Evolutionary conservation across 768 basidiomycete genomes (phyloP).

Genomic region (Pleurotus pulmonarius): DNA sequence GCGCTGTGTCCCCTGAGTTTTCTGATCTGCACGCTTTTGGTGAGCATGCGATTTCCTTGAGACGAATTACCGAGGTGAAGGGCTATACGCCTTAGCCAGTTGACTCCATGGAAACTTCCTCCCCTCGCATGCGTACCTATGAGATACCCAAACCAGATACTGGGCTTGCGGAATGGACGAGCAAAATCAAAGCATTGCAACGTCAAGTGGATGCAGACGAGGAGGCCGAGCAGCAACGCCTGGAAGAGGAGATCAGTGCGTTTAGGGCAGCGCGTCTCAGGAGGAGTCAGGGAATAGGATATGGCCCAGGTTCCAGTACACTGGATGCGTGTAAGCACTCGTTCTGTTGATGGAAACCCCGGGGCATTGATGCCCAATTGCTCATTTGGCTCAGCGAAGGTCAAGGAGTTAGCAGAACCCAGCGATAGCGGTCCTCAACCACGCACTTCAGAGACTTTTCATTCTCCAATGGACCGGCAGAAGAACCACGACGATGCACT

Average conservation of each 20-base stretch:
- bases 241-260: slow-evolving; percentile 63
- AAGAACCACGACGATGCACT: slow-evolving; percentile 41
- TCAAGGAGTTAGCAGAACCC: slow-evolving; percentile 18
- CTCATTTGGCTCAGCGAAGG: slow-evolving; percentile 12
- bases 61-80: not conserved
- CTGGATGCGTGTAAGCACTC: slow-evolving; percentile 42
- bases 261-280: slow-evolving; percentile 46
- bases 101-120: slow-evolving; percentile 5
- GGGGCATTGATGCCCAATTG: not conserved
- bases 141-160: slow-evolving; percentile 55
- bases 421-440: slow-evolving; percentile 14
- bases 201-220: slow-evolving; percentile 80
- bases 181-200: slow-evolving; percentile 75
- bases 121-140: slow-evolving; percentile 16
- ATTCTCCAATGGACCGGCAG: slow-evolving; percentile 27
- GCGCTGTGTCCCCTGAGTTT: too few species aligned
- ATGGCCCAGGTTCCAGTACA: slow-evolving; percentile 27
- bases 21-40: not conserved
- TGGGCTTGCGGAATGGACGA: slow-evolving; percentile 79
- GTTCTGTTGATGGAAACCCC: slow-evolving; percentile 6
- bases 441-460: slow-evolving; percentile 9
- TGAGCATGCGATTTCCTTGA: too few species aligned
- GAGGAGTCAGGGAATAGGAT: slow-evolving; percentile 39
- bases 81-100: not conserved
- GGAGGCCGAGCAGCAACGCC: slow-evolving; percentile 67